A percentile compares a stretch with the other conserved stretches of the same genome.
phyloP scores from a whole-genome alignment of 108 stramenopile species.

The Parietichytrium sp. region DNA sequence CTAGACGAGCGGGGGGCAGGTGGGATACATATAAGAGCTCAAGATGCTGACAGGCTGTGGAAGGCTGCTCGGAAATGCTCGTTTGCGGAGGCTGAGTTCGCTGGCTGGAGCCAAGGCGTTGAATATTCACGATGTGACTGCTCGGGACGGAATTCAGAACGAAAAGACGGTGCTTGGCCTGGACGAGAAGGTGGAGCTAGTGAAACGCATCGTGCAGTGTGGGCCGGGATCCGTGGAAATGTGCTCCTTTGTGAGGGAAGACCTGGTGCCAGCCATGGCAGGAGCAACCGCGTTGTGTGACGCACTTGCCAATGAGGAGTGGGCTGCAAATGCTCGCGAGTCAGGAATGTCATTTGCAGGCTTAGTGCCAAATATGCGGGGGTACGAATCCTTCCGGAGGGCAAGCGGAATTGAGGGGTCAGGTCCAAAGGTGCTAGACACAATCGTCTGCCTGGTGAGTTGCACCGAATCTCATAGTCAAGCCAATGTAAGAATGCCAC shows the following conservation, averaged over 20 bases:
- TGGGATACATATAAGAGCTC: too few relatives aligned
- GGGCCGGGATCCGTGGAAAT: background rate
- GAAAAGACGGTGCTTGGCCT: conserved; percentile 11
- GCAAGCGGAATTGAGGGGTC: background rate
- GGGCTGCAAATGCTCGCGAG: background rate
- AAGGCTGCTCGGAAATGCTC: too few relatives aligned
- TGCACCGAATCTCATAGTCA: conserved; percentile 36
- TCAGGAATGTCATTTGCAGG: conserved; percentile 8
- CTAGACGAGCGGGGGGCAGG: too few relatives aligned
- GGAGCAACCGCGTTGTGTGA: conserved; percentile 3
- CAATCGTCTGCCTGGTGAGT: conserved; percentile 4
- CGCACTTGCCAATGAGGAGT: background rate
- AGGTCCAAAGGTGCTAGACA: background rate
- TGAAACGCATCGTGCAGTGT: background rate
- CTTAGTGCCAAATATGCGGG: background rate
- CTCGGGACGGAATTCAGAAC: conserved; percentile 30
- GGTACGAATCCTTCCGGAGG: conserved; percentile 23
- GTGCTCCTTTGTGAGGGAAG: conserved; percentile 26
- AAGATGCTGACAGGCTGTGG: too few relatives aligned
- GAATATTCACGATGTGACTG: conserved; percentile 29
- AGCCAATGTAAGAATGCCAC: conserved; percentile 12
- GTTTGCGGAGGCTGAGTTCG: too few relatives aligned
- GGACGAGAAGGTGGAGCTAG: background rate
- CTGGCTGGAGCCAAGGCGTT: too few relatives aligned
- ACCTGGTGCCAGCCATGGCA: conserved; percentile 31